Evolutionary conservation across 345 rosid species (phyloP), one percentile per base, ranked within the genome.

Genomic region (Alliaria petiolata): DNA sequence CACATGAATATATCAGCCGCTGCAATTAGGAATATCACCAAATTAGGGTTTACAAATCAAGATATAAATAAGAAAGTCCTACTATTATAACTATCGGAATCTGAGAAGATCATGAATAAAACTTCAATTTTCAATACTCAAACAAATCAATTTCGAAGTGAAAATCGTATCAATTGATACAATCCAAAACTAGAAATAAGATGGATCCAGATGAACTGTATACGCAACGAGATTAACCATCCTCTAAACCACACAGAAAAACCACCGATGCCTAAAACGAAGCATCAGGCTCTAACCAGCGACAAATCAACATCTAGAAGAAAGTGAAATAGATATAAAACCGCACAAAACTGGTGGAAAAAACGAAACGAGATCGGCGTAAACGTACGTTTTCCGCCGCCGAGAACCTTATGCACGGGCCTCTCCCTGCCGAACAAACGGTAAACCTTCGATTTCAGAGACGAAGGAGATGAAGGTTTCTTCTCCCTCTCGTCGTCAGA

Each of bases 1-100:
- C 99, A 95, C 53, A 95, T 83, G 62, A 95, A 83, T 60, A 95
- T 72, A 62, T 95, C 96, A 0, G 96, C 96, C 59, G 83, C 96
- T 90, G 46, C 46, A 58, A 26, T 70, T 76, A 26, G 3, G 0
- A 30, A 12, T 6, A 56, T 69, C 38, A 39, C 16, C 56, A 34
- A 12, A 67, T 17, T 25, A 53, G 17, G 51, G 44, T 43, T 25
- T 16, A 49, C 2, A 26, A 45, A 51, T 51, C 71, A n/a, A 17
- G 13, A 16, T 2, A 5, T 19, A 12, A 6, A 14, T n/a, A 3
- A n/a, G 20, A 34, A 15, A 15, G 3, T 15, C 47, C 5, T n/a
- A 43, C 8, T 1, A 43, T 6, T 19, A 15, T 43, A n/a, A 15
- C 19, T 20, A 47, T 6, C 33, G 49, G 22, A 14, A 47, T 4